Percentiles rank a stretch among this genome's conserved stretches.
These are phyloP conservation scores for Daedalea quercina DNA, from an alignment of 768 basidiomycete species.

Conservation along the genomic window DNA sequence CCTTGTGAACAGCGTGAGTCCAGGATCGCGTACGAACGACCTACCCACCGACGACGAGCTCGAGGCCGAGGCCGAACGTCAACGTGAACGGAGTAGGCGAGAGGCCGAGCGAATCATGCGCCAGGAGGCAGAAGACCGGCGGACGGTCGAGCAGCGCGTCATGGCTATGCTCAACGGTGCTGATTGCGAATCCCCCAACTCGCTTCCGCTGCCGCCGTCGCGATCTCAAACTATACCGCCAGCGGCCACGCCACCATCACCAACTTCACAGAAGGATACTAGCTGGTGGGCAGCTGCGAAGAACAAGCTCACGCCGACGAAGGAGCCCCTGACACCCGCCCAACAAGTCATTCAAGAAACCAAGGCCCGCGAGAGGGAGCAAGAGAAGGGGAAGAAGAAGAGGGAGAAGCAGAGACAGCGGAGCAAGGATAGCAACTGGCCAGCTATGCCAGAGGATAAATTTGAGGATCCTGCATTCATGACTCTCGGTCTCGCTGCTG, in stretches of 20 bases:
- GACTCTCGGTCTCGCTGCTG: conserved; percentile 42
- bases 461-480: conserved; percentile 50
- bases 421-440: conserved; percentile 40
- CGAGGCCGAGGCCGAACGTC: conserved; percentile 73
- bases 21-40: conserved; percentile 21
- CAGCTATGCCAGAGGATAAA: conserved; percentile 44
- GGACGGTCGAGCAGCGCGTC: conserved; percentile 63
- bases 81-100: conserved; percentile 66
- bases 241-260: conserved; percentile 4
- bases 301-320: conserved; percentile 71
- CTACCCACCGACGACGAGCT: conserved; percentile 70
- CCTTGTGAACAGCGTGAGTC: conserved; percentile 43
- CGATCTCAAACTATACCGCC: conserved; percentile 40
- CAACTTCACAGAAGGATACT: conserved; percentile 59
- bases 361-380: conserved; percentile 58
- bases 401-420: conserved; percentile 15
- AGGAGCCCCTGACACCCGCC: conserved; percentile 76
- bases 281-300: conserved; percentile 77
- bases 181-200: conserved; percentile 23
- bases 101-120: conserved; percentile 77
- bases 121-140: conserved; percentile 62
- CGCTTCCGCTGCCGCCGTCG: conserved; percentile 50
- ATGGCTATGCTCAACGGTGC: conserved; percentile 58
- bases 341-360: conserved; percentile 76
- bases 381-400: conserved; percentile 35